These are phyloP conservation scores for Elaeis guineensis DNA, from an alignment of 176 grass and related monocot species.

Conservation along the genomic window DNA sequence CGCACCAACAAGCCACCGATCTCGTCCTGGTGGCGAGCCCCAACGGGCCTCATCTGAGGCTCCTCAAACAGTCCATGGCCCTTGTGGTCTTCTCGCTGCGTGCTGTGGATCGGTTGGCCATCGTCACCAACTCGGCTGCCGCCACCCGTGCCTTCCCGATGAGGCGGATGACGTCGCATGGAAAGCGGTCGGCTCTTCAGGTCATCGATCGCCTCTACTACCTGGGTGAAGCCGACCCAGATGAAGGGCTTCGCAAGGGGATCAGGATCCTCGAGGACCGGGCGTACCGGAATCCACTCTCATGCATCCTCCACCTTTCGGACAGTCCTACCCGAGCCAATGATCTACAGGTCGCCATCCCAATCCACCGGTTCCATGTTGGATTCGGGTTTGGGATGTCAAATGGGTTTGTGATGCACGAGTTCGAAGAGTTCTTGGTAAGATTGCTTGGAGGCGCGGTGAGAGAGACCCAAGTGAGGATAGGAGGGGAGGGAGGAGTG, in stretches of 20 bases:
- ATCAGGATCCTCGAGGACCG: conserved; percentile 87
- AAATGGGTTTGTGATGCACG: conserved; percentile 70
- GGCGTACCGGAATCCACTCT: conserved; percentile 67
- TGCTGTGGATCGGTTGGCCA: conserved; percentile 64
- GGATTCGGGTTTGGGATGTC: conserved; percentile 67
- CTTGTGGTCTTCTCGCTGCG: conserved; percentile 82
- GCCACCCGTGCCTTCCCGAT: conserved; percentile 84
- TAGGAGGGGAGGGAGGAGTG: conserved; percentile 52
- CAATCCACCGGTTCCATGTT: conserved; percentile 68
- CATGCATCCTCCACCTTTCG: conserved; percentile 71
- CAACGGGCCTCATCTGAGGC: conserved; percentile 77
- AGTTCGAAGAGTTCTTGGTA: conserved; percentile 79
- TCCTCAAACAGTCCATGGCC: conserved; percentile 84
- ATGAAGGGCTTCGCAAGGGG: conserved; percentile 74
- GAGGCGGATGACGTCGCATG: conserved; percentile 74
- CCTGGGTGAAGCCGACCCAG: conserved; percentile 49
- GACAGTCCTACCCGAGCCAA: conserved; percentile 40
- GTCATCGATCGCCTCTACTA: conserved; percentile 83
- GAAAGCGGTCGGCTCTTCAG: conserved; percentile 72
- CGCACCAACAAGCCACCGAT: conserved; percentile 71
- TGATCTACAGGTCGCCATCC: conserved; percentile 26
- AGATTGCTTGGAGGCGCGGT: conserved; percentile 68
- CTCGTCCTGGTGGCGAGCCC: conserved; percentile 75
- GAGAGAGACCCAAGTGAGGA: conserved; percentile 59
- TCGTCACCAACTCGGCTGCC: conserved; percentile 74